These are phyloP conservation scores for Scedosporium boydii DNA, from an alignment of 2,329 filamentous ascomycete genomes.

Conservation along the genomic window DNA sequence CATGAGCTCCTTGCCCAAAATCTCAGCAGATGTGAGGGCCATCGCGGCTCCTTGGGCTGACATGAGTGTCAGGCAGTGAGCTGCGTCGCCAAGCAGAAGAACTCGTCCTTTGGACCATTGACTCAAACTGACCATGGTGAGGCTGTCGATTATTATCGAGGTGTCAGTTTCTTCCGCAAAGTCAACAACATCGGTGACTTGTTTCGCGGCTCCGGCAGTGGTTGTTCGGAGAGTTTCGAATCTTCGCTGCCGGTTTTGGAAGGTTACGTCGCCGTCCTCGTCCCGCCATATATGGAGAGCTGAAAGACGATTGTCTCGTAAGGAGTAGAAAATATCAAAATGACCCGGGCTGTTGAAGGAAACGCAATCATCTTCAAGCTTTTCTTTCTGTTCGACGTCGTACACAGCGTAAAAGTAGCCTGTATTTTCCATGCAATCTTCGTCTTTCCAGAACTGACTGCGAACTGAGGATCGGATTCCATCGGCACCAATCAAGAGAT, in stretches of 20 bases:
- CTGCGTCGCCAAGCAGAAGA: not conserved
- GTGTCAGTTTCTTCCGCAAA: not conserved
- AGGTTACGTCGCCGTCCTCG: not conserved
- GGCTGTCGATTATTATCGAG: not conserved
- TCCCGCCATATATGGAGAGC: conserved; percentile 1
- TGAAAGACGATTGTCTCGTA: not conserved
- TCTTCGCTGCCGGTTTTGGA: not conserved
- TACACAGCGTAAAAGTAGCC: not conserved
- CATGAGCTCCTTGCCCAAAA: not conserved
- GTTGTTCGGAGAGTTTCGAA: not conserved
- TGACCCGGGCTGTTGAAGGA: not conserved
- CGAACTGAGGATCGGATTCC: not conserved
- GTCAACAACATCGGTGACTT: not conserved
- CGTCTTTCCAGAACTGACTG: not conserved
- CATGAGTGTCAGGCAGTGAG: not conserved
- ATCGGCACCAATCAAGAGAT: not conserved
- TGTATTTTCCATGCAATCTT: not conserved
- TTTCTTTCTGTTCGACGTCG: not conserved
- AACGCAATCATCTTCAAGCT: not conserved
- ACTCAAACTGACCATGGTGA: not conserved
- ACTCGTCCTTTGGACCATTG: not conserved
- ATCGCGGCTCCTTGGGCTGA: not conserved
- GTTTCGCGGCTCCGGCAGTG: not conserved
- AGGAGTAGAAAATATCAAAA: not conserved
- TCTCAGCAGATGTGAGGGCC: not conserved